A percentile compares a stretch with the other conserved stretches of the same genome.
These are phyloP conservation scores for Xylariales sp. DNA, from an alignment of 2,329 filamentous ascomycete species.

Conservation along the genomic window DNA sequence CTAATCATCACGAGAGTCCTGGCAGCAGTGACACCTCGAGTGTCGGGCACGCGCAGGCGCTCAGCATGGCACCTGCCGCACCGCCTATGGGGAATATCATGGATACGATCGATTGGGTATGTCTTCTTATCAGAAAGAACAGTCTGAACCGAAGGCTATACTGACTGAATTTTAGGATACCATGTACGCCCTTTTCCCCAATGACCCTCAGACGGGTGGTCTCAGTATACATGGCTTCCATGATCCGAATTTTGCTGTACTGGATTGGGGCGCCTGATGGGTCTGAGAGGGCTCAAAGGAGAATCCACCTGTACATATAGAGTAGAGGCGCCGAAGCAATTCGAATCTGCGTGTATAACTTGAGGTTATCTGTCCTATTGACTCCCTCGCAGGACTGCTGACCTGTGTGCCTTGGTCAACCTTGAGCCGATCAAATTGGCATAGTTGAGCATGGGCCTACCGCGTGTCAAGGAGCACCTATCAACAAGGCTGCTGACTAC, in stretches of 20 bases:
- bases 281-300: background rate
- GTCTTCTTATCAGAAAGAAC: too few relatives aligned
- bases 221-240: slow-evolving; percentile 33
- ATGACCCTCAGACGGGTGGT: slow-evolving; percentile 33
- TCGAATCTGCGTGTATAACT: too few relatives aligned
- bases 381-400: too few relatives aligned
- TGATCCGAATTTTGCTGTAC: slow-evolving; percentile 29
- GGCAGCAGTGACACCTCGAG: slow-evolving; percentile 39
- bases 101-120: slow-evolving; percentile 63
- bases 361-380: slow-evolving; percentile 2
- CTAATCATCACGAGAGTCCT: slow-evolving; percentile 34
- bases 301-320: background rate
- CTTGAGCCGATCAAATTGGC: too few relatives aligned
- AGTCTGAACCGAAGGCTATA: too few relatives aligned
- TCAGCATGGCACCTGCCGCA: background rate
- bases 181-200: slow-evolving; percentile 32
- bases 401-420: too few relatives aligned
- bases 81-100: slow-evolving; percentile 28
- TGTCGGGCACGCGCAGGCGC: slow-evolving; percentile 14
- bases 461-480: too few relatives aligned
- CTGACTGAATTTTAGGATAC: slow-evolving; percentile 23
- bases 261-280: slow-evolving; percentile 22
- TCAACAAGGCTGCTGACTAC: too few relatives aligned
- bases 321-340: background rate
- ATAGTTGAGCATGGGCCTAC: too few relatives aligned